Evolutionary conservation across 2,329 filamentous ascomycete genomes (phyloP), one percentile per base, ranked within the genome.

Genomic region (Paramyrothecium roridum): DNA sequence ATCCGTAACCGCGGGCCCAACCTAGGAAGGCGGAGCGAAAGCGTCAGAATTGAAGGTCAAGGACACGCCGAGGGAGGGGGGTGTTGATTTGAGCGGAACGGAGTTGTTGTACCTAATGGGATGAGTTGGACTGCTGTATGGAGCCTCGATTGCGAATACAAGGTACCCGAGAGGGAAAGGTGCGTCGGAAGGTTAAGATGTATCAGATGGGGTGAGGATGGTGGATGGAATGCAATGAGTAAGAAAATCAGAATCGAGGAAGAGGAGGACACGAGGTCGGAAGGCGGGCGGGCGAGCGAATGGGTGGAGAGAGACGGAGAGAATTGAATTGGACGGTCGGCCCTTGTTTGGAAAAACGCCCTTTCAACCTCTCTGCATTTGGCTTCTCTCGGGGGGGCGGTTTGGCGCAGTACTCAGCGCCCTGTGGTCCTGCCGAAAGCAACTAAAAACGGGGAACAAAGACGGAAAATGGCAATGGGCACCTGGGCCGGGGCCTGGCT

Each of bases 51-150:
- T 30, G 37, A 17, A 19, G 13, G 16, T 3, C 12, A 59, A 20
- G 53, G 40, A 52, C 47, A 52, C 23, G 23, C 56, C 62, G 54
- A 54, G 53, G 58, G 57, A 26, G 58, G 52, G 59, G 63, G 64
- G 64, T n/a, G 66, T 63, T 58, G 60, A 65, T 61, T 16, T 43
- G 7, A 19, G 37, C 37, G n/a, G n/a, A 13, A 55, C 37, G n/a
- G n/a, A 13, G 54, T 60, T 49, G 60, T 52, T 48, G 52, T 52
- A 53, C 50, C 54, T 63, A 56, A 52, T 55, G 54, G 56, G 54
- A 52, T 57, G 56, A n/a, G 61, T 59, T 57, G 56, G 48, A 52
- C 54, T 54, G 60, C 54, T 61, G 56, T 43, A 43, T 43, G 37
- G 37, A 43, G 37, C 6, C 37, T 43, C 37, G 37, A 43, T 19